phyloP scores from a whole-genome alignment of 176 grass and related monocot genomes.

The Rhynchospora pubera region DNA sequence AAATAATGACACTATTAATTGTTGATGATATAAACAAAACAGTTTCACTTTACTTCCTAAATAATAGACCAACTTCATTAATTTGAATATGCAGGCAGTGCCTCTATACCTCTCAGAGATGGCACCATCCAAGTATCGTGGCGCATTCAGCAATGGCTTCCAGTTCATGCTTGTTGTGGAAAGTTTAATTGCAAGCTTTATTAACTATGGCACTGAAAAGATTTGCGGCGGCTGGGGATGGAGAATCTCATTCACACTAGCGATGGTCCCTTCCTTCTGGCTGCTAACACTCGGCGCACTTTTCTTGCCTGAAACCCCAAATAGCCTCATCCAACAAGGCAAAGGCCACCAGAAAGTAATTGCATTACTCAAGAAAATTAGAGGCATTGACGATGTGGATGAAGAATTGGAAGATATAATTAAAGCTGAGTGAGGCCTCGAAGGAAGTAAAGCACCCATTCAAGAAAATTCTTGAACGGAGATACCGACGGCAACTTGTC shows the following conservation, averaged over 20 bases:
- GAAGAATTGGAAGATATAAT: conserved; percentile 21
- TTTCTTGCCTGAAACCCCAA: conserved; percentile 43
- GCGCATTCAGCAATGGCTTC: conserved; percentile 44
- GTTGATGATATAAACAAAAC: too few relatives aligned
- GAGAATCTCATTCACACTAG: conserved; percentile 36
- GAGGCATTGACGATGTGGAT: background rate
- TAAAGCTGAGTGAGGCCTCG: background rate
- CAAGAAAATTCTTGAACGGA: conserved; percentile 11
- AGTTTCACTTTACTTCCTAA: too few relatives aligned
- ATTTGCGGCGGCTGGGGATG: conserved; percentile 46
- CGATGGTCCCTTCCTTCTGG: conserved; percentile 11
- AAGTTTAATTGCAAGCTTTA: conserved; percentile 21
- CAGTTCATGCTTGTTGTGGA: conserved; percentile 36
- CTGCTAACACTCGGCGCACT: conserved; percentile 32
- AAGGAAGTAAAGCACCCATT: conserved; percentile 3
- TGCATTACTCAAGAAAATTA: background rate
- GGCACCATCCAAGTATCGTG: conserved; percentile 34
- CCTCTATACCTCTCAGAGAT: conserved; percentile 52
- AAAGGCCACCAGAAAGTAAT: background rate
- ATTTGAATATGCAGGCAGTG: conserved; percentile 16
- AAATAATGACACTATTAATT: too few relatives aligned
- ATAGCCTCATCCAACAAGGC: conserved; percentile 43
- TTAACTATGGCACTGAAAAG: conserved; percentile 47
- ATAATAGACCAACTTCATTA: background rate
- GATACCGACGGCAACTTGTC: conserved; percentile 2